Percentiles rank a stretch among this genome's conserved stretches.
Evolutionary conservation across 306 rosid species (phyloP).

Genomic region (Sphenostylis stenocarpa): DNA sequence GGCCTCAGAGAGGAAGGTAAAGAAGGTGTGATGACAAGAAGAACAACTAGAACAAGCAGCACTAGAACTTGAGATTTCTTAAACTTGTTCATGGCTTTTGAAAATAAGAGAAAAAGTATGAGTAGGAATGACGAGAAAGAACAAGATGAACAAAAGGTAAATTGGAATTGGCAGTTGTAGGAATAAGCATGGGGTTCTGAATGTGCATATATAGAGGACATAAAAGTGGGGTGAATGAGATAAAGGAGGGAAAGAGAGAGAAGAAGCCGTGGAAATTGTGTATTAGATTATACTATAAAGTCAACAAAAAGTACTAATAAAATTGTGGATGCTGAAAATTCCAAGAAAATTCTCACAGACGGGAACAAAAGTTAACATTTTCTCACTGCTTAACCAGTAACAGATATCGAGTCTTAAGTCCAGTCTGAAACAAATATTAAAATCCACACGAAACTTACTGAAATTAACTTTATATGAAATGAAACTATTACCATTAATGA

Average conservation of each 20-base stretch:
- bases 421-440: too few species aligned
- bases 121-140: constrained; percentile 8
- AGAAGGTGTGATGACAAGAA: constrained; percentile 61
- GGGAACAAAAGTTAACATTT: background rate
- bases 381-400: too few species aligned
- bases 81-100: constrained; percentile 40
- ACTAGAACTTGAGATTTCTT: constrained; percentile 59
- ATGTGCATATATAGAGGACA: constrained; percentile 33
- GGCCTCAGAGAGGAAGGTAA: constrained; percentile 62
- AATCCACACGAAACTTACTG: too few species aligned
- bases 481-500: too few species aligned
- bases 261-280: background rate
- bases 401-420: too few species aligned
- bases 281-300: background rate
- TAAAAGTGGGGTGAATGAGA: background rate
- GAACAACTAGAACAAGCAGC: constrained; percentile 46
- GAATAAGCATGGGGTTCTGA: constrained; percentile 23
- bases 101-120: constrained; percentile 20
- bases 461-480: too few species aligned
- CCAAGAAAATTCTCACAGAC: constrained; percentile 24
- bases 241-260: background rate
- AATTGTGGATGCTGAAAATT: constrained; percentile 20
- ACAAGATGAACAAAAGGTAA: constrained; percentile 3
- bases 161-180: constrained; percentile 28
- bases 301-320: constrained; percentile 21